These are phyloP conservation scores for Diaporthe sp. DNA, from an alignment of 2,329 filamentous ascomycete genomes.

Conservation along the genomic window DNA sequence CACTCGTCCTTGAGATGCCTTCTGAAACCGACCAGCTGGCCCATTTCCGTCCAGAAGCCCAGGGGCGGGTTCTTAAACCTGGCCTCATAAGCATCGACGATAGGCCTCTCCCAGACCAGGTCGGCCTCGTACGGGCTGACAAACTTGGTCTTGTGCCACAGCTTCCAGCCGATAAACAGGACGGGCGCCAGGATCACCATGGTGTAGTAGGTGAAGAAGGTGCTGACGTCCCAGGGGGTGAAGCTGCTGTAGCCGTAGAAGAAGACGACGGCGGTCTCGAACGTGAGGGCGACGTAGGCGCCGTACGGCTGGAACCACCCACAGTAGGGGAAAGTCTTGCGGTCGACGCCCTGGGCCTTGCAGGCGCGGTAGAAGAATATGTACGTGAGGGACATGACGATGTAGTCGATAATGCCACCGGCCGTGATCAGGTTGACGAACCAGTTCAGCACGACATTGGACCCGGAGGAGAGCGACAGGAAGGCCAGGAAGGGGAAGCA, in stretches of 20 bases:
- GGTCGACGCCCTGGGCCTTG: conserved; percentile 41
- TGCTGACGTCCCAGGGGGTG: conserved; percentile 41
- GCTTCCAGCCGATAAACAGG: conserved; percentile 71
- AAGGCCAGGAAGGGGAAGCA: conserved; percentile 57
- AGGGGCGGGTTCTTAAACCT: conserved; percentile 28
- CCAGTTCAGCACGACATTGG: conserved; percentile 50
- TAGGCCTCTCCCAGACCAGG: conserved; percentile 68
- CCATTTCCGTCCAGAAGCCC: conserved; percentile 34
- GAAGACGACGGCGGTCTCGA: conserved; percentile 56
- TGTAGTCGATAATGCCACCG: conserved; percentile 70
- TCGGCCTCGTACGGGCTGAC: conserved; percentile 66
- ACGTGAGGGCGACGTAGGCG: conserved; percentile 56
- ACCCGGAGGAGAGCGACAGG: conserved; percentile 30
- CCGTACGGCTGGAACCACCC: conserved; percentile 70
- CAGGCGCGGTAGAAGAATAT: conserved; percentile 35
- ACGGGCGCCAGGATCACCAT: conserved; percentile 66
- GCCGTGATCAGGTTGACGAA: conserved; percentile 67
- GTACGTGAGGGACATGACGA: conserved; percentile 51
- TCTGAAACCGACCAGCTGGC: conserved; percentile 30
- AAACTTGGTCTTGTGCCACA: conserved; percentile 68
- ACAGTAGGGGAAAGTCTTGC: conserved; percentile 64
- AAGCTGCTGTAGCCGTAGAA: conserved; percentile 65
- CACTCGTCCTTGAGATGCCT: conserved; percentile 32
- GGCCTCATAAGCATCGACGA: conserved; percentile 59
- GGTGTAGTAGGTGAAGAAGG: conserved; percentile 60